Evolutionary conservation across 176 grass and related monocot species (phyloP).

Genomic region (Canna indica): DNA sequence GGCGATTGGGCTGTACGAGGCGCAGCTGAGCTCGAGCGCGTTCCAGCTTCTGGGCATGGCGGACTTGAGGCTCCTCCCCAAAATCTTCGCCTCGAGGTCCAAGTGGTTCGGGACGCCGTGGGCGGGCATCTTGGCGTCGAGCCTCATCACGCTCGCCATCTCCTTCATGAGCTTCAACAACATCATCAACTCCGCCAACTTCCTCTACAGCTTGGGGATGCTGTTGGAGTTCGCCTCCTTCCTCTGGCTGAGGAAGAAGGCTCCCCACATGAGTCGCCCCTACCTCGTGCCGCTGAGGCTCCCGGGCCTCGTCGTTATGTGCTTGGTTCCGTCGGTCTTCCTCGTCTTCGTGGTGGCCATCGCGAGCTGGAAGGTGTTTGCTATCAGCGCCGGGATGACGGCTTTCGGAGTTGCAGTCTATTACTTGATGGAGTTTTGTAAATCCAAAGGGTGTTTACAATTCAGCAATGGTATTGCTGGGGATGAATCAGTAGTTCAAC

Average conservation of each 20-base stretch:
- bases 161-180: conserved; percentile 78
- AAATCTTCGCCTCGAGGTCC: conserved; percentile 33
- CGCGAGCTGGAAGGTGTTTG: conserved; percentile 69
- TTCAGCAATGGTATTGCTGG: no score
- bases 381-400: conserved; percentile 45
- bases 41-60: conserved; percentile 97
- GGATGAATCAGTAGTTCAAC: no score
- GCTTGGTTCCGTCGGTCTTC: conserved; percentile 59
- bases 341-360: conserved; percentile 83
- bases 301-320: conserved; percentile 28
- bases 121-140: conserved; percentile 53
- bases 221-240: conserved; percentile 84
- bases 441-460: conserved; percentile 30
- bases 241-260: conserved; percentile 49
- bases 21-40: conserved; percentile 59
- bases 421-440: conserved; percentile 53
- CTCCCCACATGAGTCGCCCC: conserved; percentile 32
- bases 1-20: conserved; percentile 72
- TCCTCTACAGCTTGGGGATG: conserved; percentile 92
- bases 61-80: conserved; percentile 65
- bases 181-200: conserved; percentile 78
- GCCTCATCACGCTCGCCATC: conserved; percentile 56
- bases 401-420: conserved; percentile 31
- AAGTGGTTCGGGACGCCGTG: conserved; percentile 58
- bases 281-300: conserved; percentile 44